Evolutionary conservation across 495 filamentous ascomycete species (phyloP).

Genomic region (Recurvomyces mirabilis): DNA sequence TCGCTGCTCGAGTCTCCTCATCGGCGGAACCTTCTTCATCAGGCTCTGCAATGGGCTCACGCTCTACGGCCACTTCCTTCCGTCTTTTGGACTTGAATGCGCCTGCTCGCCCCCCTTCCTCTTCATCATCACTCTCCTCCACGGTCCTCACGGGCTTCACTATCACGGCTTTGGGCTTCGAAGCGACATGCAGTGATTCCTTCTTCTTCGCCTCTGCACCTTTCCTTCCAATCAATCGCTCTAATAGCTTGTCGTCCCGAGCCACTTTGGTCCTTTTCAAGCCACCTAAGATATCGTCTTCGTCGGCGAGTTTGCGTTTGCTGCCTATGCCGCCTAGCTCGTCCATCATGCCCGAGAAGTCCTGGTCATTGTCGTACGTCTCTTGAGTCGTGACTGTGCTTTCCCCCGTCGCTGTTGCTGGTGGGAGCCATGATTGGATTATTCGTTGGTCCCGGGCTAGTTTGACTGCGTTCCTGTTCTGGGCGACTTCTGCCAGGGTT

Average conservation of each 20-base stretch:
- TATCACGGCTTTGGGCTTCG: constrained; percentile 3
- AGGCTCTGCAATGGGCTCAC: background rate
- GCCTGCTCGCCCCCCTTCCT: constrained; percentile 26
- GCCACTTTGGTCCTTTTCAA: constrained; percentile 30
- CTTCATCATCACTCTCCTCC: constrained; percentile 23
- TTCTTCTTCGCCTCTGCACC: constrained; percentile 21
- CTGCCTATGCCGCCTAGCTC: constrained; percentile 26
- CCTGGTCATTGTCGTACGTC: constrained; percentile 32
- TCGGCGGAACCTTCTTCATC: background rate
- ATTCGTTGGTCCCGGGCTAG: constrained; percentile 36
- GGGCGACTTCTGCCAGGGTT: constrained; percentile 33
- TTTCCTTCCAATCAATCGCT: constrained; percentile 37
- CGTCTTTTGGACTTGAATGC: constrained; percentile 27
- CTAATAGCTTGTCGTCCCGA: constrained; percentile 32
- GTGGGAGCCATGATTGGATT: constrained; percentile 41
- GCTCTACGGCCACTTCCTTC: background rate
- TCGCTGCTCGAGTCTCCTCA: constrained; percentile 1
- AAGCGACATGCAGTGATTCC: constrained; percentile 23
- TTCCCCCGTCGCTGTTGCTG: constrained; percentile 18
- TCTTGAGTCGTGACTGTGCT: constrained; percentile 31
- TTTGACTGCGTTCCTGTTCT: constrained; percentile 35
- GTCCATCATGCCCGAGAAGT: no score
- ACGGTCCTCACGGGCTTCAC: constrained; percentile 1
- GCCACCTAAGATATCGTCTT: constrained; percentile 31
- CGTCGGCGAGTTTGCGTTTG: constrained; percentile 30